Conservation (phyloP, 306 rosid genomes). For the Phaseolus lunatus region DNA sequence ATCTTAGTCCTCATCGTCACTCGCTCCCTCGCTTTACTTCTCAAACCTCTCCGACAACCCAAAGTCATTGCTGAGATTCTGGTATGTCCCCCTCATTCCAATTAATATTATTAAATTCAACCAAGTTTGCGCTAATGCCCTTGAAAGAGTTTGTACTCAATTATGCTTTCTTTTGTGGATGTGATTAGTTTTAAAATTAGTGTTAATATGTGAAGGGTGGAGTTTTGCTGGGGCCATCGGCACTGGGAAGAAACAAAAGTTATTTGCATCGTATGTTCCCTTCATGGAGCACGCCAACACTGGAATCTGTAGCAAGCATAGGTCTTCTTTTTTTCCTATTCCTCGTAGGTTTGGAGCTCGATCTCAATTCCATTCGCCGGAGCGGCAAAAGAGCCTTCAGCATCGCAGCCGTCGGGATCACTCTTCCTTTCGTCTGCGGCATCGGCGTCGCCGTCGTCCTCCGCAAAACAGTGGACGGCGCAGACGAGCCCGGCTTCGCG, state of each 20-base stretch:
- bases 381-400: conserved; percentile 61
- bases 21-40: conserved; percentile 69
- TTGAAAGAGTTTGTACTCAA: too few relatives aligned
- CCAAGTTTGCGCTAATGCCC: too few relatives aligned
- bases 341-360: conserved; percentile 78
- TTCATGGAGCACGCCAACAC: conserved; percentile 67
- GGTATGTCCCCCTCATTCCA: conserved; percentile 31
- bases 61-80: conserved; percentile 86
- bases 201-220: conserved; percentile 69
- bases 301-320: conserved; percentile 79
- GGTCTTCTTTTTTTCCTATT: conserved; percentile 84
- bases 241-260: conserved; percentile 60
- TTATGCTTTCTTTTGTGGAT: too few relatives aligned
- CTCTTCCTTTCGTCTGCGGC: conserved; percentile 72
- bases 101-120: too few relatives aligned
- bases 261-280: conserved; percentile 72
- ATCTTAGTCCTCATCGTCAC: conserved; percentile 56
- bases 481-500: conserved; percentile 62
- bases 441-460: conserved; percentile 75
- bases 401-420: conserved; percentile 77
- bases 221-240: conserved; percentile 81
- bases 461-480: conserved; percentile 66
- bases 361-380: conserved; percentile 69
- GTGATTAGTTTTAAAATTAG: neutral
- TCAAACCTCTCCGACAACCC: conserved; percentile 92